Base-by-base conservation (phyloP, 2,329 filamentous ascomycete genomes). In the Sporothrix phasma region DNA sequence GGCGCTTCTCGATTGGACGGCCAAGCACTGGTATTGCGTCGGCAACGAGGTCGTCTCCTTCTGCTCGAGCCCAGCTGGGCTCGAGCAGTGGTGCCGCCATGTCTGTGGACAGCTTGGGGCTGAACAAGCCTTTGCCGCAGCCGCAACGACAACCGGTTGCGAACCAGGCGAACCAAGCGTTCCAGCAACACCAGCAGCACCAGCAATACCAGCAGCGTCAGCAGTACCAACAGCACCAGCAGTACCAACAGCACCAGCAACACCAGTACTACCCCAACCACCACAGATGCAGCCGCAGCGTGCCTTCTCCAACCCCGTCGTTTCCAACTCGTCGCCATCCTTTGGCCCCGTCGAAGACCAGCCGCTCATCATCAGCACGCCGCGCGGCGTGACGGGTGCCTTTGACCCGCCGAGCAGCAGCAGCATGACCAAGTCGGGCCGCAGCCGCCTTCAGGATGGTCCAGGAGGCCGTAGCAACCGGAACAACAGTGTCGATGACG, bases 311-410 rank as follows among this genome's bases (percentile, higher is more conserved):
- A 64, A 61, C 46, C 59, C 64, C 1, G 37, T 54, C 69, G 68
- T 67, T 69, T 69, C 64, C 67, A 65, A 59, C 68, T 69, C 63
- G 65, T 70, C 39, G 19, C 51, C 63, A 13, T 66, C 47, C 11
- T 29, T 59, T 37, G 29, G 71, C 17, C 70, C 70, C 5, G 66
- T 67, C 3, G 74, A 80, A 29, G 81, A 84, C 43, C 79, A 80
- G 62, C 82, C 83, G 3, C 75, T 85, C 29, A 85, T 85, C 62
- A 84, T 86, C 71, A 85, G 83, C 71, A 85, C 83, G 3, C 83
- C 83, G 1, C 78, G 74, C 10, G 83, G 83, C 17, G 77, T 85
- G 8, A 74, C 77, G 0, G 83, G 83, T 2, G 81, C 79, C 1
- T 83, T 79, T 67, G 82, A 85, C 64, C 69, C 74, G 1, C 78